These are phyloP conservation scores for Pseudovirgaria hyperparasitica DNA, from an alignment of 2,329 filamentous ascomycete species.

Conservation along the genomic window DNA sequence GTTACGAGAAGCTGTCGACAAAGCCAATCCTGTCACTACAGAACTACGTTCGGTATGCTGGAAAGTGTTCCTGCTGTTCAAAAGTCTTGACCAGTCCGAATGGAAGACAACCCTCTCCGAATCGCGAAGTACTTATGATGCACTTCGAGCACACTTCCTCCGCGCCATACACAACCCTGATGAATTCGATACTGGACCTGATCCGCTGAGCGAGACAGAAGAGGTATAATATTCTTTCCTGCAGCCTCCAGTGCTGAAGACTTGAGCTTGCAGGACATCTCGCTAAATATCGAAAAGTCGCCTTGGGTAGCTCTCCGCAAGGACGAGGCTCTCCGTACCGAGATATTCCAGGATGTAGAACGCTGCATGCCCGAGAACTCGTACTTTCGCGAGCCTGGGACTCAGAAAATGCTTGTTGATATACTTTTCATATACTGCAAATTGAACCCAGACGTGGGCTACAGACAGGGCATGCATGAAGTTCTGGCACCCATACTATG, in stretches of 20 bases:
- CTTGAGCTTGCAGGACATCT: constrained; percentile 24
- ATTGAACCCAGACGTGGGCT: constrained; percentile 73
- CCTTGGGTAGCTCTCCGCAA: constrained; percentile 80
- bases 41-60: constrained; percentile 81
- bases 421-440: constrained; percentile 93
- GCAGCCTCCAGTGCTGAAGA: constrained; percentile 8
- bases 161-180: constrained; percentile 77
- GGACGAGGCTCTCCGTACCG: constrained; percentile 71
- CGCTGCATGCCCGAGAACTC: constrained; percentile 79
- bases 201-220: constrained; percentile 77
- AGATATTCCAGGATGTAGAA: constrained; percentile 91
- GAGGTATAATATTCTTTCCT: constrained; percentile 36
- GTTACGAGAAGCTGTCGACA: constrained; percentile 24
- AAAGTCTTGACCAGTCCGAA: constrained; percentile 47
- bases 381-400: constrained; percentile 70
- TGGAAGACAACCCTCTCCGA: constrained; percentile 59
- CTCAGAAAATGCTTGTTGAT: constrained; percentile 73
- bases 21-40: constrained; percentile 31
- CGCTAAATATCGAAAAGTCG: constrained; percentile 51
- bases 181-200: constrained; percentile 58
- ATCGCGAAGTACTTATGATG: constrained; percentile 60
- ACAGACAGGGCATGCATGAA: constrained; percentile 99
- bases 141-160: constrained; percentile 61
- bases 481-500: constrained; percentile 80
- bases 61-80: constrained; percentile 85